These are phyloP conservation scores for Blastomyces percursus DNA, from an alignment of 2,329 filamentous ascomycete genomes.

Conservation along the genomic window DNA sequence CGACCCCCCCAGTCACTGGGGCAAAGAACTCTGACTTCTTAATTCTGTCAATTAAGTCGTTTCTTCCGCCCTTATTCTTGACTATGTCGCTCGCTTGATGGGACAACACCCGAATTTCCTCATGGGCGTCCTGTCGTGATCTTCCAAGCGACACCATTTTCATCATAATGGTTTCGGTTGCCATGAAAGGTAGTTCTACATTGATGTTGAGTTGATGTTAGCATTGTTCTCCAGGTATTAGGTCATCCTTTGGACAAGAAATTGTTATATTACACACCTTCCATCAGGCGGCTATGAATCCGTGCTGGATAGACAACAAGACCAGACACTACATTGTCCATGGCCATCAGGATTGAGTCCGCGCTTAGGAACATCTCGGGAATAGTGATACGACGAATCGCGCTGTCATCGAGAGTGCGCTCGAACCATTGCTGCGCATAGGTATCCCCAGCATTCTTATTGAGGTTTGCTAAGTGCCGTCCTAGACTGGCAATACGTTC, in stretches of 20 bases:
- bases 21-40: constrained; percentile 62
- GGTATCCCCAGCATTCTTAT: constrained; percentile 51
- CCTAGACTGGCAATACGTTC: constrained; percentile 52
- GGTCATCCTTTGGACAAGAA: too few relatives aligned
- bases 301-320: constrained; percentile 69
- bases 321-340: constrained; percentile 58
- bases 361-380: constrained; percentile 58
- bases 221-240: background rate
- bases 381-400: constrained; percentile 43
- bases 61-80: constrained; percentile 60
- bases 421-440: constrained; percentile 67
- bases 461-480: constrained; percentile 44
- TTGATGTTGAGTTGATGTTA: too few relatives aligned
- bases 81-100: constrained; percentile 63
- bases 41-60: constrained; percentile 74
- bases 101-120: constrained; percentile 72
- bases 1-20: constrained; percentile 57
- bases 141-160: constrained; percentile 58
- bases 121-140: constrained; percentile 71
- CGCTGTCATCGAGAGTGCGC: constrained; percentile 56
- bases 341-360: constrained; percentile 55
- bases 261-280: constrained; percentile 19
- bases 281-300: constrained; percentile 56
- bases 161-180: constrained; percentile 53
- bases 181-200: constrained; percentile 77